These are phyloP conservation scores for Lactifluus subvellereus DNA, from an alignment of 768 basidiomycete species.

Conservation along the genomic window DNA sequence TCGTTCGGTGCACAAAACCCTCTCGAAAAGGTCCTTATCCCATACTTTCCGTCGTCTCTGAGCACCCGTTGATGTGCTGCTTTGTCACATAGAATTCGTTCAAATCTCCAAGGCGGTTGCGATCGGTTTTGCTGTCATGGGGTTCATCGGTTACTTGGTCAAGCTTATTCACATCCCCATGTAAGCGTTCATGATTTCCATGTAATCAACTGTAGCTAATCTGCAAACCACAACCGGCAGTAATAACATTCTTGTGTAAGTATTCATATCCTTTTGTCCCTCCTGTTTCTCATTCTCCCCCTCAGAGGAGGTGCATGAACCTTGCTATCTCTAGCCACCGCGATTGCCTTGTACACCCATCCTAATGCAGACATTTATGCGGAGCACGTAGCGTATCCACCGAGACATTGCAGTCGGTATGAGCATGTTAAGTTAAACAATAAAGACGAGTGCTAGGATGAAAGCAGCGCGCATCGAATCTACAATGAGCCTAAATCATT, in stretches of 20 bases:
- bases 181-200: slow-evolving; percentile 45
- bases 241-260: slow-evolving; percentile 97
- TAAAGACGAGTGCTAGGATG: not conserved
- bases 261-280: slow-evolving; percentile 27
- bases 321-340: not conserved
- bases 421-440: not conserved
- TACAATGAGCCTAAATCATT: not conserved
- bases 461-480: not conserved
- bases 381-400: not conserved
- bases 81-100: slow-evolving; percentile 62
- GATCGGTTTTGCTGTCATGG: slow-evolving; percentile 97
- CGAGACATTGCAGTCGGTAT: not conserved
- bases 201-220: slow-evolving; percentile 19
- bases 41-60: not conserved
- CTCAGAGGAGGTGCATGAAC: slow-evolving; percentile 70
- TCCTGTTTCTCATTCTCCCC: slow-evolving; percentile 24
- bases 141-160: slow-evolving; percentile 98
- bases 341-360: slow-evolving; percentile 15
- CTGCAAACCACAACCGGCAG: slow-evolving; percentile 36
- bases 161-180: slow-evolving; percentile 98
- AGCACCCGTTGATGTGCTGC: not conserved
- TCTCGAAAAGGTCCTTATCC: slow-evolving; percentile 76
- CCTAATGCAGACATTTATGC: slow-evolving; percentile 11
- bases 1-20: slow-evolving; percentile 97
- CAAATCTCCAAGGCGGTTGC: slow-evolving; percentile 97